phyloP scores from a whole-genome alignment of 768 basidiomycete species.

The Leucocoprinus leucothites region DNA sequence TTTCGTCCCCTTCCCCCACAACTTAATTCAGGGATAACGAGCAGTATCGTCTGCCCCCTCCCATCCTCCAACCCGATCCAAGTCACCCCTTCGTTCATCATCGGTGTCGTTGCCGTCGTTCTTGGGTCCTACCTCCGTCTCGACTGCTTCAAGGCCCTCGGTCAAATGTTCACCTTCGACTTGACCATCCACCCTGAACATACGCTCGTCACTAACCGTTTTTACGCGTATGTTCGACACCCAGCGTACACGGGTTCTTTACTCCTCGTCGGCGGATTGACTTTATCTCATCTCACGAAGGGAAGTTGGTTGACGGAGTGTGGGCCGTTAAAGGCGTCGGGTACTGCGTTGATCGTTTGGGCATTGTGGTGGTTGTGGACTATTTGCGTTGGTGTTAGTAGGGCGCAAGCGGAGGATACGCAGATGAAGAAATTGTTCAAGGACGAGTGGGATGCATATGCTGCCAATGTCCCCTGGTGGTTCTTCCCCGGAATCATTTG shows the following conservation, averaged over 20 bases:
- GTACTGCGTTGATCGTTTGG: slow-evolving; percentile 26
- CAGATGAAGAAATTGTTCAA: slow-evolving; percentile 45
- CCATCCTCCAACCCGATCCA: slow-evolving; percentile 25
- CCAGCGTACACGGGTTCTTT: slow-evolving; percentile 55
- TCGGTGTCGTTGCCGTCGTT: slow-evolving; percentile 40
- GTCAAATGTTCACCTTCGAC: slow-evolving; percentile 56
- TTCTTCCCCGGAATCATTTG: slow-evolving; percentile 38
- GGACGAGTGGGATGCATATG: slow-evolving; percentile 47
- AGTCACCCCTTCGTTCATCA: slow-evolving; percentile 41
- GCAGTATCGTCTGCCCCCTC: slow-evolving; percentile 28
- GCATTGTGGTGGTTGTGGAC: slow-evolving; percentile 50
- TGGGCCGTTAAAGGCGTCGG: slow-evolving; percentile 28
- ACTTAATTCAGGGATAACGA: slow-evolving; percentile 25
- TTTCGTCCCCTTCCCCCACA: slow-evolving; percentile 26
- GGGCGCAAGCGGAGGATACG: slow-evolving; percentile 48
- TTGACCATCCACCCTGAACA: slow-evolving; percentile 52
- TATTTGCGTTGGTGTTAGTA: slow-evolving; percentile 42
- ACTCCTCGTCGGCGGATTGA: slow-evolving; percentile 43
- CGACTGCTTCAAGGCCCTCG: slow-evolving; percentile 52
- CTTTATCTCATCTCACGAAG: slow-evolving; percentile 41
- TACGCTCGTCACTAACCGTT: slow-evolving; percentile 46
- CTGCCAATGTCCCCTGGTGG: slow-evolving; percentile 42
- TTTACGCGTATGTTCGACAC: slow-evolving; percentile 51
- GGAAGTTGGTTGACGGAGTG: slow-evolving; percentile 48
- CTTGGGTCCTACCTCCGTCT: slow-evolving; percentile 47